Evolutionary conservation across 192 early-diverging fungal species (phyloP), one percentile per base, ranked within the genome.

Genomic region (Powellomyces hirtus): DNA sequence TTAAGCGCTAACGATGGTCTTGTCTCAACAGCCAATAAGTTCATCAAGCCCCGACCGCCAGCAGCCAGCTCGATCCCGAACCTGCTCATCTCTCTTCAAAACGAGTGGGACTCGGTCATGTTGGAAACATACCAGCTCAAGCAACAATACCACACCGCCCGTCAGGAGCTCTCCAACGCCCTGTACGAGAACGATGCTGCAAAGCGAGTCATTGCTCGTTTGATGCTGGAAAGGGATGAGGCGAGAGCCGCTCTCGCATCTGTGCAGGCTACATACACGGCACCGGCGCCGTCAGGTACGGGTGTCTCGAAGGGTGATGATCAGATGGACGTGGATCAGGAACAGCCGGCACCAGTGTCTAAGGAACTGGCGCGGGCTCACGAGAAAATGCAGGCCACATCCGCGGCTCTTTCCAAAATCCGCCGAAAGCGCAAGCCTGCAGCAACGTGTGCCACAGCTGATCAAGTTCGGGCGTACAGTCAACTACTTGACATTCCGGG

Each of bases 101-200:
- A 93, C 73, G 97, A 99, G 73, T 99, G 92, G 91, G 97, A 99
- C 67, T 82, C 92, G n/a, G 77, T 93, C 16, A 94, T 97, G 82
- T 82, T 99, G 27, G 97, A 99, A 81, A 92, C 95, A 1, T 93
- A 90, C 73, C 88, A 87, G 36, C 83, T 99, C 60, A 94, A 93
- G 75, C 89, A 92, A 76, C 92, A 98, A 75, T 91, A 96, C 76
- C 86, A 92, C 72, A 86, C 91, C 61, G 87, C 92, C 29, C 88
- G 93, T 38, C 92, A 94, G 77, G 95, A 99, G 75, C 84, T 99
- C 38, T 89, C 91, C 35, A 91, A 93, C 75, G 93, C 95, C 0
- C 78, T 99, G 49, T 99, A 97, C 75, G 92, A 96, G 76, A 90
- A 95, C 67, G 97, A 99, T 76, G 97, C 97, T 26, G 92, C 94